These are phyloP conservation scores for Talaromyces rugulosus DNA, from an alignment of 2,329 filamentous ascomycete genomes.

Conservation along the genomic window DNA sequence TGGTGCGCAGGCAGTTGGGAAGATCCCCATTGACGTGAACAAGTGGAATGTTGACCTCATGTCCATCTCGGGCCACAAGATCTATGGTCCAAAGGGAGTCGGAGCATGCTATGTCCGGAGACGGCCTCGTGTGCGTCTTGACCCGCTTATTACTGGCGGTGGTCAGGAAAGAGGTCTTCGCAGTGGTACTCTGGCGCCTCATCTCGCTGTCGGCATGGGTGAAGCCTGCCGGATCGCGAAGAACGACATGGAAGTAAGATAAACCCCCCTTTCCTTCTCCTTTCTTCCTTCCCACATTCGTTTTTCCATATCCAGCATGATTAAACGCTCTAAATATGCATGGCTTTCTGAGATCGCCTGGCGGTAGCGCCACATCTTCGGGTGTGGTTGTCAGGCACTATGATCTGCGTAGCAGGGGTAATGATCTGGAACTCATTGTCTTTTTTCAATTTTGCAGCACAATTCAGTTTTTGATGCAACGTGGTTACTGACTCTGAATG, in stretches of 20 bases:
- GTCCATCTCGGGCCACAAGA: conserved; percentile 98
- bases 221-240: conserved; percentile 91
- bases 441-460: conserved; percentile 21
- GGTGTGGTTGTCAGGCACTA: conserved; percentile 41
- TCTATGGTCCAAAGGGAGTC: conserved; percentile 96
- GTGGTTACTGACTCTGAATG: conserved; percentile 6
- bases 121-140: conserved; percentile 85
- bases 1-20: conserved; percentile 94
- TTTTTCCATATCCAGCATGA: conserved; percentile 49
- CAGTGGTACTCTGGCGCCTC: conserved; percentile 88
- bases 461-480: neutral
- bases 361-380: conserved; percentile 37
- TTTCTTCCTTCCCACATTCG: conserved; percentile 10
- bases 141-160: conserved; percentile 93
- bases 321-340: conserved; percentile 82
- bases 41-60: conserved; percentile 97
- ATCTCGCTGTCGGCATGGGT: conserved; percentile 85
- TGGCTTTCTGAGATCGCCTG: conserved; percentile 79
- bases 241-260: conserved; percentile 82
- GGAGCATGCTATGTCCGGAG: conserved; percentile 94
- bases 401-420: conserved; percentile 64
- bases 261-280: conserved; percentile 13
- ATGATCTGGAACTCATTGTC: conserved; percentile 43
- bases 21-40: conserved; percentile 95
- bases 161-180: conserved; percentile 93